Evolutionary conservation across 805 yeast genomes (phyloP).

Genomic region (Hanseniaspora thailandica): DNA sequence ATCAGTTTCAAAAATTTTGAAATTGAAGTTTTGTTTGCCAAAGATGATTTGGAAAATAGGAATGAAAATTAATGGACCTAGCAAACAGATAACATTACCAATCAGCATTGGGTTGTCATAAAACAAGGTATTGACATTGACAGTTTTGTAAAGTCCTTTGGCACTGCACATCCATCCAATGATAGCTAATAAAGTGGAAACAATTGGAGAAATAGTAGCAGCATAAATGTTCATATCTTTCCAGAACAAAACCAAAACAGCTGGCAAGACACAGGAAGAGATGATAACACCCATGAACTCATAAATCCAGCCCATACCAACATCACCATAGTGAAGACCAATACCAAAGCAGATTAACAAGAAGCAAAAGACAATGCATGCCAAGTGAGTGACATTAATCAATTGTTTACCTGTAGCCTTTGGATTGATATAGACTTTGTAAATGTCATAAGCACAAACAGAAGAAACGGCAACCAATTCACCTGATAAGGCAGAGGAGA

Average conservation of each 20-base stretch:
- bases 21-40: constrained; percentile 65
- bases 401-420: constrained; percentile 62
- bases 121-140: constrained; percentile 51
- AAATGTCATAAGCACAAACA: constrained; percentile 73
- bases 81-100: constrained; percentile 75
- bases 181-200: constrained; percentile 65
- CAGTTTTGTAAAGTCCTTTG: constrained; percentile 28
- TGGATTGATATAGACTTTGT: constrained; percentile 70
- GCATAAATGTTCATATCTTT: constrained; percentile 54
- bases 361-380: constrained; percentile 50
- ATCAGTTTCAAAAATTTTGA: constrained; percentile 42
- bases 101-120: constrained; percentile 79
- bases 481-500: constrained; percentile 84
- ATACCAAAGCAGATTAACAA: constrained; percentile 74
- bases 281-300: constrained; percentile 84
- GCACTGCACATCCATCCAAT: constrained; percentile 51
- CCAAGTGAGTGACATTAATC: constrained; percentile 53
- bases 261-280: constrained; percentile 75
- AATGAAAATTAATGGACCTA: constrained; percentile 54
- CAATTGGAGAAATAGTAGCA: constrained; percentile 62
- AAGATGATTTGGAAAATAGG: constrained; percentile 55
- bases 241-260: constrained; percentile 54
- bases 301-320: constrained; percentile 77
- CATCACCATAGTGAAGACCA: constrained; percentile 70
- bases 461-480: constrained; percentile 83